These are phyloP conservation scores for Annona cherimola DNA, from an alignment of 164 flowering plant genomes.

Conservation along the genomic window DNA sequence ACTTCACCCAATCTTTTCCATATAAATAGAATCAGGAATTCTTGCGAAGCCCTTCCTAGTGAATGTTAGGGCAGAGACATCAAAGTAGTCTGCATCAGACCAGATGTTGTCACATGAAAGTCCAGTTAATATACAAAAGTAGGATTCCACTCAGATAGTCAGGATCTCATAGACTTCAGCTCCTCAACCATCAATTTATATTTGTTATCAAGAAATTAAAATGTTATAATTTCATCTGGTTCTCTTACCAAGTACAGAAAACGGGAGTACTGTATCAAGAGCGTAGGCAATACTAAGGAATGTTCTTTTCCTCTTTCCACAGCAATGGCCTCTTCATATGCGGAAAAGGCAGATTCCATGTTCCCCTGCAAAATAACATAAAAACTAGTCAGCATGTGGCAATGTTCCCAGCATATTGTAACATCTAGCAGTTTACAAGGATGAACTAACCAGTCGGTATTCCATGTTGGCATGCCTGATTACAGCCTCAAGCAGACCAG, in stretches of 20 bases:
- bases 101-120: too few species aligned
- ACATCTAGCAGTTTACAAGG: neutral
- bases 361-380: conserved; percentile 56
- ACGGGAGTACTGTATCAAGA: conserved; percentile 86
- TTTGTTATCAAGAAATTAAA: neutral
- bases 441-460: conserved; percentile 57
- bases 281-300: conserved; percentile 65
- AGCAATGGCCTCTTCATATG: conserved; percentile 92
- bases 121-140: too few species aligned
- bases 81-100: too few species aligned
- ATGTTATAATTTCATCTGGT: neutral
- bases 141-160: too few species aligned
- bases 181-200: neutral
- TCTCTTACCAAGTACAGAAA: conserved; percentile 63
- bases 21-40: neutral
- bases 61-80: neutral
- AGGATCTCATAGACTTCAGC: too few species aligned
- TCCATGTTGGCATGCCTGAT: conserved; percentile 98
- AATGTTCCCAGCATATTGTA: neutral
- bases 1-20: neutral
- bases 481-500: conserved; percentile 91
- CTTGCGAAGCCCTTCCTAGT: neutral
- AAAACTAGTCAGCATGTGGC: neutral
- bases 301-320: conserved; percentile 94
- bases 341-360: conserved; percentile 59